Conservation (phyloP, 75 land plant species). For the Pinus taeda region DNA sequence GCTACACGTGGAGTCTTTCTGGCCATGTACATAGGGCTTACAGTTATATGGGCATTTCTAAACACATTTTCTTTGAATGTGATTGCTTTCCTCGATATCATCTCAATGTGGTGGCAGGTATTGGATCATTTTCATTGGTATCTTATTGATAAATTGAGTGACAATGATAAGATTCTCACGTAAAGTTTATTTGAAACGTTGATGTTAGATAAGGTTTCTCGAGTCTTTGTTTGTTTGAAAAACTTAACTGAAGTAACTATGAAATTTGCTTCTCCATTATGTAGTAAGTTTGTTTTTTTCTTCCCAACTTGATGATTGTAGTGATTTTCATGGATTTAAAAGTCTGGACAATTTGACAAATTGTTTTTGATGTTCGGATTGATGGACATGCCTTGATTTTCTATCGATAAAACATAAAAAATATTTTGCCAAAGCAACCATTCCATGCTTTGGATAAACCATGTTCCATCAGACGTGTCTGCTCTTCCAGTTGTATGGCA, state of each 20-base stretch:
- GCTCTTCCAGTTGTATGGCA: no score
- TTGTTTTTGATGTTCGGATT: background rate
- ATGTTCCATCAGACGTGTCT: no score
- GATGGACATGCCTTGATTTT: background rate
- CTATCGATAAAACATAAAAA: background rate
- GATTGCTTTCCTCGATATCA: conserved; percentile 75
- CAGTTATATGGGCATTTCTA: conserved; percentile 78
- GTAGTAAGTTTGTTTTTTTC: no score
- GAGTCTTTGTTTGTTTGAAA: no score
- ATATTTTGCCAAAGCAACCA: background rate
- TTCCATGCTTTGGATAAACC: background rate
- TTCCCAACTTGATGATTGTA: background rate
- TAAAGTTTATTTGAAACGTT: no score
- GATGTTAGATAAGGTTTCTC: no score
- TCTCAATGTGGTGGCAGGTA: conserved; percentile 96
- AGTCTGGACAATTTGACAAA: background rate
- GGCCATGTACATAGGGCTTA: conserved; percentile 72
- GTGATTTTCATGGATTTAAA: background rate
- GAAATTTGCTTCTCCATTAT: no score
- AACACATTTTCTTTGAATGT: conserved; percentile 91
- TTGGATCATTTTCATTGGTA: background rate
- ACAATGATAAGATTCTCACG: no score
- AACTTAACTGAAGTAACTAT: no score
- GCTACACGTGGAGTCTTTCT: conserved; percentile 82
- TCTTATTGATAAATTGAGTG: no score